phyloP scores from a whole-genome alignment of 331 rosid species.

The Saraca asoca region DNA sequence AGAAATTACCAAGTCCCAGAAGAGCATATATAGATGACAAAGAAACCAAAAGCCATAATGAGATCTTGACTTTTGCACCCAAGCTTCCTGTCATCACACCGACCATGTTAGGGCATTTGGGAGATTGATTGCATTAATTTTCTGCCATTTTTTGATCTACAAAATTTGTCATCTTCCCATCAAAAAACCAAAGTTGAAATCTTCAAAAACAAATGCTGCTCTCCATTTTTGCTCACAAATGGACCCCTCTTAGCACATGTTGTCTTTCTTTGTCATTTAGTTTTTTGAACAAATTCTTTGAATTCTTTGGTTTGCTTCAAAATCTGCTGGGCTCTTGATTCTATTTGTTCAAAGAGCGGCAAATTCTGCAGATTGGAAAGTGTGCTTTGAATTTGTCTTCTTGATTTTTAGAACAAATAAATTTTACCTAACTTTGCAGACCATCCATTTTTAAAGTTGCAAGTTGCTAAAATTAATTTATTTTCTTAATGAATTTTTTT shows the following conservation, averaged over 20 bases:
- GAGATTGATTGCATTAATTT: constrained; percentile 32
- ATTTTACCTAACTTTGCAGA: too few relatives aligned
- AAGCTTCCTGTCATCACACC: constrained; percentile 49
- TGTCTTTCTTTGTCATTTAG: constrained; percentile 9
- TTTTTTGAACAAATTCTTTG: constrained; percentile 1
- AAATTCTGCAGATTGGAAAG: constrained; percentile 33
- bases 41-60: constrained; percentile 38
- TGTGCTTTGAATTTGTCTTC: background rate
- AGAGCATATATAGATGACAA: background rate
- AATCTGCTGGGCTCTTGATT: constrained; percentile 25
- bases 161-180: constrained; percentile 42
- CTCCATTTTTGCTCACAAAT: constrained; percentile 49
- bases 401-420: too few relatives aligned
- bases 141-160: constrained; percentile 34
- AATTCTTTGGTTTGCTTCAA: constrained; percentile 27
- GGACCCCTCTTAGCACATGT: constrained; percentile 49
- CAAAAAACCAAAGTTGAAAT: constrained; percentile 38
- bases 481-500: too few relatives aligned
- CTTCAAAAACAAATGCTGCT: constrained; percentile 35
- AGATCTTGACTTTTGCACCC: constrained; percentile 51
- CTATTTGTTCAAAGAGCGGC: constrained; percentile 25
- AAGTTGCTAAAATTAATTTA: constrained; percentile 28
- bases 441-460: constrained; percentile 22
- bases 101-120: constrained; percentile 60
- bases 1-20: constrained; percentile 32